Evolutionary conservation across 257 asterid genomes (phyloP), one percentile per base, ranked within the genome.

Genomic region (Eustoma russellianum): DNA sequence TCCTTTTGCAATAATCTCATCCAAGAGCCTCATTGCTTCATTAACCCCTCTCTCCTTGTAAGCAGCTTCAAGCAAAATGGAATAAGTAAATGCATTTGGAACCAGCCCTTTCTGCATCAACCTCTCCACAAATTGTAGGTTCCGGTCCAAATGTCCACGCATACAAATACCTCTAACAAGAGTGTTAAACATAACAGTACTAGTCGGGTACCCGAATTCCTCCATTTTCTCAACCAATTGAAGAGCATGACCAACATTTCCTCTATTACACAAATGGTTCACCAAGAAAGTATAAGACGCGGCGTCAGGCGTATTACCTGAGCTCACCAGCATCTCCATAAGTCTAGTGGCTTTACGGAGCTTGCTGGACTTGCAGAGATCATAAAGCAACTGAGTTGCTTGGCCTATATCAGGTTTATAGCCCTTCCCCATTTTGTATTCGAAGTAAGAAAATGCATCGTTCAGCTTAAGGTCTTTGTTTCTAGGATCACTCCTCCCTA

Each of bases 201-300:
- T 80, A 7, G 92, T 75, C 0, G 82, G 83, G 17, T 75, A 83
- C 0, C 98, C 96, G 41, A 14, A 70, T 66, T 82, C 92, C 76
- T 91, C 96, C 95, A 91, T 78, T 41, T 66, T 84, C 61, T 87
- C 93, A 10, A 91, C 82, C 13, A 91, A 66, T 69, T 91, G 98
- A 87, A 91, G 69, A 0, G 98, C 98, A 46, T 91, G 94, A 4
- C 98, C 98, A 17, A 91, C 88, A 52, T 82, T 84, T 12, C 98
- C 98, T 70, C 82, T 80, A 71, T 70, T 73, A 43, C 96, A 83
- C 66, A 91, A 66, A 48, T 71, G 72, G 57, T 77, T 80, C 46
- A 87, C 94, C 83, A 84, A 62, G 73, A 57, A 81, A 46, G 94
- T 84, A 46, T 82, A 90, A 2, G 83, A 70, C 40, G 94, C 76